phyloP scores from a whole-genome alignment of 257 asterid species.

The Rauvolfia tetraphylla region DNA sequence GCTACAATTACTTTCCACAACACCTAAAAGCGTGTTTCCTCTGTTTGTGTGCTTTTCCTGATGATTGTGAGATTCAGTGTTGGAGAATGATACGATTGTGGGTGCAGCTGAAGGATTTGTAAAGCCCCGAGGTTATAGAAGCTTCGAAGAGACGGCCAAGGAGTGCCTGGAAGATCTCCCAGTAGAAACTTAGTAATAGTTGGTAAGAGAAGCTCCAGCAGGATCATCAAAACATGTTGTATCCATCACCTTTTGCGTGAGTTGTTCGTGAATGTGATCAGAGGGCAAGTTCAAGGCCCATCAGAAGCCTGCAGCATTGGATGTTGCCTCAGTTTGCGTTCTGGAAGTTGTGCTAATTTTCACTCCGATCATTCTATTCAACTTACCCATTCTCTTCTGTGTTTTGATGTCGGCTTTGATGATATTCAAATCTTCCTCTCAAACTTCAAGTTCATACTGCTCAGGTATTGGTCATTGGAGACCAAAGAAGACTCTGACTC shows the following conservation, averaged over 20 bases:
- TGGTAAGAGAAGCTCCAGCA: slow-evolving; percentile 20
- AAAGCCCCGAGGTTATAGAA: not conserved
- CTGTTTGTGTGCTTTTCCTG: slow-evolving; percentile 34
- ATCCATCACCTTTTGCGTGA: slow-evolving; percentile 34
- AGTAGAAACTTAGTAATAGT: slow-evolving; percentile 27
- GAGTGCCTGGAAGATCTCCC: slow-evolving; percentile 32
- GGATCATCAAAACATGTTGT: slow-evolving; percentile 29
- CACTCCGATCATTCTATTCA: slow-evolving; percentile 17
- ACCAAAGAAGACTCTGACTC: slow-evolving; percentile 6
- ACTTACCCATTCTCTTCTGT: not conserved
- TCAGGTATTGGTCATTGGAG: slow-evolving; percentile 31
- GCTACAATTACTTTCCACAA: slow-evolving; percentile 31
- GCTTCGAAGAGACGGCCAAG: slow-evolving; percentile 27
- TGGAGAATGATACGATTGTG: slow-evolving; percentile 24
- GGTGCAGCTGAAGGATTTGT: slow-evolving; percentile 43
- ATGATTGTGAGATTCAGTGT: slow-evolving; percentile 30
- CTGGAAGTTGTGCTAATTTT: slow-evolving; percentile 5
- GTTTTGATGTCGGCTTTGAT: not conserved
- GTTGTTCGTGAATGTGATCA: slow-evolving; percentile 23
- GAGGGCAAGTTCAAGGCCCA: not conserved
- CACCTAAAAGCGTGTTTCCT: slow-evolving; percentile 35
- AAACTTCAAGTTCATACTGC: slow-evolving; percentile 19
- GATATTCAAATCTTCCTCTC: not conserved
- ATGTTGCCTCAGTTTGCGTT: slow-evolving; percentile 25
- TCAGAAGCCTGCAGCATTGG: not conserved